These are phyloP conservation scores for Anthracocystis walkeri DNA, from an alignment of 1,284 basidiomycete genomes.

Conservation along the genomic window DNA sequence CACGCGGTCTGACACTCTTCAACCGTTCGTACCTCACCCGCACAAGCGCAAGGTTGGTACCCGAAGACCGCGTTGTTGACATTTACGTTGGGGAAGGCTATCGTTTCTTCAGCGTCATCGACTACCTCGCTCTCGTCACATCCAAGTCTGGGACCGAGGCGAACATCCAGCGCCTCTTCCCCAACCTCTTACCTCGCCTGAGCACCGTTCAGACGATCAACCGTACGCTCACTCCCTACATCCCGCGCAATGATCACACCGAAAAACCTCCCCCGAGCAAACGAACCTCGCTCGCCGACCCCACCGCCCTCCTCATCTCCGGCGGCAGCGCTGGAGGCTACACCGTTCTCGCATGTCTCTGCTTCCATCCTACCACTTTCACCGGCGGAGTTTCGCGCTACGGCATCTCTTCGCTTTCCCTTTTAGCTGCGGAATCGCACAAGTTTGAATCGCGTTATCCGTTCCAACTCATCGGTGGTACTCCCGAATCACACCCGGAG, in stretches of 20 bases:
- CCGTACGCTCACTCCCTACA: constrained; percentile 23
- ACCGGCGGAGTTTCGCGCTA: constrained; percentile 38
- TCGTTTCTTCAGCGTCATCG: constrained; percentile 51
- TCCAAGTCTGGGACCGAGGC: neutral
- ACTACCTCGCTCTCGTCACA: constrained; percentile 53
- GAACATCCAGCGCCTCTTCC: constrained; percentile 19
- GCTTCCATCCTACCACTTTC: constrained; percentile 43
- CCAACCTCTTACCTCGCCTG: constrained; percentile 47
- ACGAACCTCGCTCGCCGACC: constrained; percentile 28
- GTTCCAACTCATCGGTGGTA: constrained; percentile 75
- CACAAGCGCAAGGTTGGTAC: constrained; percentile 27
- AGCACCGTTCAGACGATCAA: constrained; percentile 37
- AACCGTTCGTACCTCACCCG: neutral
- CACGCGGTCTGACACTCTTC: constrained; percentile 30
- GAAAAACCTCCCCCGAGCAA: neutral
- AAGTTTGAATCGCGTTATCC: constrained; percentile 77
- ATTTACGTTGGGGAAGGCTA: constrained; percentile 56
- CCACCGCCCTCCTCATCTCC: constrained; percentile 33
- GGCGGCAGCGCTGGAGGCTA: constrained; percentile 74
- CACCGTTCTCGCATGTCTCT: constrained; percentile 74
- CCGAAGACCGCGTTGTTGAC: constrained; percentile 60
- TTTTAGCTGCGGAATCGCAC: constrained; percentile 73
- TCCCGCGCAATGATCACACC: constrained; percentile 14
- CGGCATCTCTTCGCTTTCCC: constrained; percentile 37
- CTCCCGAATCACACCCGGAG: constrained; percentile 72